These are phyloP conservation scores for Eucalyptus paniculata DNA, from an alignment of 345 rosid species.

Conservation along the genomic window DNA sequence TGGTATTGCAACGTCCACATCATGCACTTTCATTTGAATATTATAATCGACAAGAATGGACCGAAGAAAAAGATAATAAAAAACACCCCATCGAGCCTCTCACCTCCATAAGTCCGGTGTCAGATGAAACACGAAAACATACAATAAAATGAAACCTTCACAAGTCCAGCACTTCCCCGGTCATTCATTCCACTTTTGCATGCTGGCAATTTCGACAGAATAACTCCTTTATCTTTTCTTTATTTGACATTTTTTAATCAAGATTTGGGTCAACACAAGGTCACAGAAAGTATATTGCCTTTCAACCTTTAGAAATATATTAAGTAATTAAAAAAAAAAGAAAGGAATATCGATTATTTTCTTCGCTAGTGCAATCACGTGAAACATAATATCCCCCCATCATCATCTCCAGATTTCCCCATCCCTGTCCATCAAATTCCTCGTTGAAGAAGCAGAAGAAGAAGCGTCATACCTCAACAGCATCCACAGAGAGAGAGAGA, in stretches of 20 bases:
- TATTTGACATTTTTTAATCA: background rate
- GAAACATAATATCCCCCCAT: background rate
- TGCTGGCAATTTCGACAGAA: background rate
- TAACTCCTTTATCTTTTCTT: background rate
- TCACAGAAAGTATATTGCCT: background rate
- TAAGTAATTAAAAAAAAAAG: background rate
- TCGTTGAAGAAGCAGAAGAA: background rate
- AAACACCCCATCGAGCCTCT: background rate
- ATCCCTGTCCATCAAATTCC: background rate
- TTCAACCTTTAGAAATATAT: background rate
- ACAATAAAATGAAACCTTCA: background rate
- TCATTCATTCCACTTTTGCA: background rate
- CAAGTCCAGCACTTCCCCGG: background rate
- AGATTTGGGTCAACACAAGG: background rate
- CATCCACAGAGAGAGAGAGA: background rate
- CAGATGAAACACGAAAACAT: background rate
- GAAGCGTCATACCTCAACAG: background rate
- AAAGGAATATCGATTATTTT: background rate
- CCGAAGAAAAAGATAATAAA: background rate
- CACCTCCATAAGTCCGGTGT: background rate
- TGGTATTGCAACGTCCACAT: background rate
- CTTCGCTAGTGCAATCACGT: background rate
- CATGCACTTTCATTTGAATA: background rate
- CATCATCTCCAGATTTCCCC: background rate
- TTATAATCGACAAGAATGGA: background rate